These are phyloP conservation scores for Nakazawaea wyomingensis DNA, from an alignment of 805 yeast genomes.

Conservation along the genomic window DNA sequence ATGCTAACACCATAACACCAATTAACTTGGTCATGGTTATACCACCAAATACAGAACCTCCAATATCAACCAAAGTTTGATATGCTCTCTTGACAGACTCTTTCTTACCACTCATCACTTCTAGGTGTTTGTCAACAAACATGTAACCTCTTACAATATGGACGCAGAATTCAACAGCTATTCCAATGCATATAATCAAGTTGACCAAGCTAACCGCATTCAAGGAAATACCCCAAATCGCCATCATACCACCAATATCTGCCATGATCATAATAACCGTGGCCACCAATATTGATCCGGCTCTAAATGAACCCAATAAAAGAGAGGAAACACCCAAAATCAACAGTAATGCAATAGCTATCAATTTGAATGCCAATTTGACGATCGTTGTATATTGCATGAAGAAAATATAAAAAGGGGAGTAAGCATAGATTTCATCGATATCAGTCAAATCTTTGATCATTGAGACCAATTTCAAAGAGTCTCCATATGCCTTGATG, in stretches of 20 bases:
- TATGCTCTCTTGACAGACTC: conserved; percentile 31
- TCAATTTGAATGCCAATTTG: conserved; percentile 47
- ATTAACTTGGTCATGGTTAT: conserved; percentile 84
- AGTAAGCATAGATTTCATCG: conserved; percentile 75
- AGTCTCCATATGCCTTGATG: conserved; percentile 70
- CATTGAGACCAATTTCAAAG: conserved; percentile 60
- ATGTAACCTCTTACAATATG: conserved; percentile 82
- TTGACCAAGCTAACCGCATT: conserved; percentile 91
- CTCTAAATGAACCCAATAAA: conserved; percentile 60
- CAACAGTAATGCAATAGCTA: conserved; percentile 43
- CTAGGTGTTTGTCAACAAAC: conserved; percentile 12
- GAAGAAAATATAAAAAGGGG: conserved; percentile 89
- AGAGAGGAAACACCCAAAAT: conserved; percentile 50
- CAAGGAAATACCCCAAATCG: conserved; percentile 65
- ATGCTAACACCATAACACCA: conserved; percentile 83
- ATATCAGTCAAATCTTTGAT: conserved; percentile 32
- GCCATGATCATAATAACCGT: conserved; percentile 62
- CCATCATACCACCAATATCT: conserved; percentile 78
- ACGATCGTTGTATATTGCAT: conserved; percentile 77
- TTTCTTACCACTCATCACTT: not conserved
- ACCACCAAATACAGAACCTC: conserved; percentile 87
- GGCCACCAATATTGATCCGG: conserved; percentile 49
- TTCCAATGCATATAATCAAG: conserved; percentile 84
- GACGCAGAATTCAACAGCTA: conserved; percentile 89
- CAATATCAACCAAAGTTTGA: conserved; percentile 70